Base-by-base conservation (phyloP, 768 basidiomycete species). In the Mycena galericulata region DNA sequence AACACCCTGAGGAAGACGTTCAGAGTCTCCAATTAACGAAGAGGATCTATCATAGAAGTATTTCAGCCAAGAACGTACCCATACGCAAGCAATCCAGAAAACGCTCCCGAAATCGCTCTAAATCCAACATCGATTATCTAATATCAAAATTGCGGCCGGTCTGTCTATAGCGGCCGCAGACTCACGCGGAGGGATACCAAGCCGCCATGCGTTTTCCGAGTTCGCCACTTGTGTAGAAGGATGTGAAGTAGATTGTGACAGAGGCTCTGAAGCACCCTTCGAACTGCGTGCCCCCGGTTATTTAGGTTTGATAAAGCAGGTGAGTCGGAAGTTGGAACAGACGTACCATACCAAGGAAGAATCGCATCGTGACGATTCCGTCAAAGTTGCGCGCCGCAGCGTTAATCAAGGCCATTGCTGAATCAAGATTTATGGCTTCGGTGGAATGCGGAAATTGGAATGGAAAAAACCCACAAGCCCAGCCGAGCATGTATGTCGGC, bases 341-440 rank as follows among this genome's bases (percentile, higher is more conserved):
- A 30, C 20, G 17, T 58, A 58, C 57, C 57, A 58, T 58, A 36
- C 61, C 61, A 5, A 62, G 46, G 60, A 61, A 61, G 18, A 49
- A 61, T 17, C 60, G 46, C 11, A 61, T 51, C 40, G n/a, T 41
- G 26, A 62, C 17, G 41, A 53, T 38, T 18, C 49, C 61, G 3
- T 34, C 46, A 24, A 32, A 62, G 45, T 62, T 45, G 17, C 32
- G 61, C 41, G 43, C 50, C 20, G 49, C 32, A 12, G 36, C 36
- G 29, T 62, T 62, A 22, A 51, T 38, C 29, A 65, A 20, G 11
- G 57, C 32, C 57, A 58, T 58, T 4, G 43, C 57, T 58, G 12
- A 38, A 20, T 36, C n/a, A 6, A 10, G 43, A 22, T 2, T 27
- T 43, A 20, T 29, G 15, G 20, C 6, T 45, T 45, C n/a, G n/a